These are phyloP conservation scores for Crithidia mellificae DNA, from an alignment of 208 protist species.

Conservation along the genomic window DNA sequence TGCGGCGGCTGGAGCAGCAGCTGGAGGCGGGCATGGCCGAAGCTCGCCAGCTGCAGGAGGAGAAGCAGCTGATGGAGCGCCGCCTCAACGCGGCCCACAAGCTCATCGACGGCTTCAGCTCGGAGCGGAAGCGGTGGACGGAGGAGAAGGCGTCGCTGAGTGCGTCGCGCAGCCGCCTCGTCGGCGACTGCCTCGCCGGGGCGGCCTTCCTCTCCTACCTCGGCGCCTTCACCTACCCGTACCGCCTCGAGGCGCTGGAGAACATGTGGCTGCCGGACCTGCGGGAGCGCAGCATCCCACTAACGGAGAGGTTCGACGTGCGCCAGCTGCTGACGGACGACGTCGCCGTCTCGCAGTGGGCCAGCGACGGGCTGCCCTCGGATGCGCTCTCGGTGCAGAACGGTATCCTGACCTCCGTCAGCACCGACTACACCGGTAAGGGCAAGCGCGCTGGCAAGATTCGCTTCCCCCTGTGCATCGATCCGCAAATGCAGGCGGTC, in stretches of 20 bases:
- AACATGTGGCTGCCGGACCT: conserved; percentile 93
- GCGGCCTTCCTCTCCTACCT: conserved; percentile 98
- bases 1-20: conserved; percentile 89
- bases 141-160: conserved; percentile 92
- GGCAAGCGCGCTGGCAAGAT: conserved; percentile 81
- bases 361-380: conserved; percentile 96
- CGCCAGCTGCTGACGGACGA: conserved; percentile 95
- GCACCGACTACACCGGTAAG: conserved; percentile 78
- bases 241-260: conserved; percentile 93
- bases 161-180: conserved; percentile 81
- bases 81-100: conserved; percentile 95
- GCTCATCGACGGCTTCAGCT: conserved; percentile 97
- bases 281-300: conserved; percentile 80
- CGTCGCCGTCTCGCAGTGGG: conserved; percentile 97
- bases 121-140: conserved; percentile 96
- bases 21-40: conserved; percentile 92
- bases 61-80: conserved; percentile 95
- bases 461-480: conserved; percentile 98
- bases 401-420: conserved; percentile 96
- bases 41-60: conserved; percentile 89
- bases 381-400: conserved; percentile 99
- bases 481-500: conserved; percentile 99
- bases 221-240: conserved; percentile 97
- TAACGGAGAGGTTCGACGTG: conserved; percentile 90
- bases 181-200: conserved; percentile 98